These are phyloP conservation scores for Geotrichum carabidarum DNA, from an alignment of 1,139 yeast genomes.

Conservation along the genomic window DNA sequence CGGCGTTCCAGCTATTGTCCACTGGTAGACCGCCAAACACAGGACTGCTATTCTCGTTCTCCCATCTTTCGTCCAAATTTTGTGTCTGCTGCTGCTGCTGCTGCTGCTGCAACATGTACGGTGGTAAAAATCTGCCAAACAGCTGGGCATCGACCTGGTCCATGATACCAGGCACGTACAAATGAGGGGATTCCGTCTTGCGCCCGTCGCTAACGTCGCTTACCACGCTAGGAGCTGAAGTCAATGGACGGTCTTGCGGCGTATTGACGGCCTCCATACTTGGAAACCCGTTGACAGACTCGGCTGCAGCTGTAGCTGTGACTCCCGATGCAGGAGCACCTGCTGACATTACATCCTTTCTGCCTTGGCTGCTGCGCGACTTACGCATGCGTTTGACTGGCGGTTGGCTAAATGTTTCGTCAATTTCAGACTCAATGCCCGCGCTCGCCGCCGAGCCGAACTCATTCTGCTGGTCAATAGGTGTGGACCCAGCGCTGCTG, in stretches of 20 bases:
- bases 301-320: slow-evolving; percentile 11
- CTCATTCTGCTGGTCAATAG: slow-evolving; percentile 5
- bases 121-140: slow-evolving; percentile 78
- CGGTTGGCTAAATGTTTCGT: background rate
- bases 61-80: background rate
- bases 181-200: slow-evolving; percentile 18
- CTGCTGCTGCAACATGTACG: slow-evolving; percentile 54
- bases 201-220: background rate
- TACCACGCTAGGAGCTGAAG: background rate
- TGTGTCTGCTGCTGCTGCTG: slow-evolving; percentile 1
- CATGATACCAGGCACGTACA: slow-evolving; percentile 71
- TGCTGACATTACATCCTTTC: background rate
- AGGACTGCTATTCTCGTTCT: background rate
- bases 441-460: slow-evolving; percentile 5
- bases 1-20: background rate
- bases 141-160: slow-evolving; percentile 79
- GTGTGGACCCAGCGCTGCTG: slow-evolving; percentile 3
- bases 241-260: background rate
- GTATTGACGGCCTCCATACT: background rate
- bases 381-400: background rate
- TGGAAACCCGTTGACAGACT: slow-evolving; percentile 13
- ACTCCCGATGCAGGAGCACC: background rate
- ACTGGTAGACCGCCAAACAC: background rate
- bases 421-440: background rate
- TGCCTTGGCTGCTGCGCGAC: background rate